A percentile compares a stretch with the other conserved stretches of the same genome.
These are phyloP conservation scores for Penicillium argentinense DNA, from an alignment of 495 filamentous ascomycete genomes.

Conservation along the genomic window DNA sequence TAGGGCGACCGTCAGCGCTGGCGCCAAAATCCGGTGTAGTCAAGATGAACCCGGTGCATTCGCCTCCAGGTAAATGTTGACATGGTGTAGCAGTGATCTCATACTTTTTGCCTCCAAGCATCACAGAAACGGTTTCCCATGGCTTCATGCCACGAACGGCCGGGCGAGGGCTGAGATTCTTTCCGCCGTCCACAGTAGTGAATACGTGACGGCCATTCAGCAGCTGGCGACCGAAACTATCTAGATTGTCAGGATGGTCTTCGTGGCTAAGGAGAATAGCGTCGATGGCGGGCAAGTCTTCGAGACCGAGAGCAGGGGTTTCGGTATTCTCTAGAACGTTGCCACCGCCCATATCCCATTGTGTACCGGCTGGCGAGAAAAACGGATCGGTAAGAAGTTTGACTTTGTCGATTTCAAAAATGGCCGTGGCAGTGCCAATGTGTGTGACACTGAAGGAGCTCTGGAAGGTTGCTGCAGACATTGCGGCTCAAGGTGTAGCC, in stretches of 20 bases:
- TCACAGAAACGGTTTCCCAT: conserved; percentile 24
- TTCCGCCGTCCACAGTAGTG: conserved; percentile 49
- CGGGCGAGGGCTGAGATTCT: conserved; percentile 43
- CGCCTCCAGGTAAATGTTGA: conserved; percentile 45
- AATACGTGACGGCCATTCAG: conserved; percentile 51
- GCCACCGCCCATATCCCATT: conserved; percentile 25
- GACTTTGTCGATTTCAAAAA: conserved; percentile 47
- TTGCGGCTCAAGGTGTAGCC: too few species aligned
- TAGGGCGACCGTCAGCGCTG: conserved; percentile 36
- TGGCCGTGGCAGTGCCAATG: conserved; percentile 53
- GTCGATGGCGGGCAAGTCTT: conserved; percentile 48
- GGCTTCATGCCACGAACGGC: conserved; percentile 41
- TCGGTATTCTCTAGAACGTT: conserved; percentile 34
- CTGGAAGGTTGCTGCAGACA: too few species aligned
- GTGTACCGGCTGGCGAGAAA: conserved; percentile 47
- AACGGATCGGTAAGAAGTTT: conserved; percentile 55
- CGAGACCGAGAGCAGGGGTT: conserved; percentile 34
- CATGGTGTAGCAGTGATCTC: conserved; percentile 44
- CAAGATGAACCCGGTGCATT: conserved; percentile 51
- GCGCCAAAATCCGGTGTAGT: conserved; percentile 38
- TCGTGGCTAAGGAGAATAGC: conserved; percentile 55
- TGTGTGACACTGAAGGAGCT: conserved; percentile 33
- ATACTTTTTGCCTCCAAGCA: conserved; percentile 23
- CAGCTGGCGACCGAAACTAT: conserved; percentile 38
- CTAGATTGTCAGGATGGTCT: conserved; percentile 56